Percentiles rank a stretch among this genome's conserved stretches.
phyloP scores from a whole-genome alignment of 805 yeast genomes.

The Suhomyces prunicola region DNA sequence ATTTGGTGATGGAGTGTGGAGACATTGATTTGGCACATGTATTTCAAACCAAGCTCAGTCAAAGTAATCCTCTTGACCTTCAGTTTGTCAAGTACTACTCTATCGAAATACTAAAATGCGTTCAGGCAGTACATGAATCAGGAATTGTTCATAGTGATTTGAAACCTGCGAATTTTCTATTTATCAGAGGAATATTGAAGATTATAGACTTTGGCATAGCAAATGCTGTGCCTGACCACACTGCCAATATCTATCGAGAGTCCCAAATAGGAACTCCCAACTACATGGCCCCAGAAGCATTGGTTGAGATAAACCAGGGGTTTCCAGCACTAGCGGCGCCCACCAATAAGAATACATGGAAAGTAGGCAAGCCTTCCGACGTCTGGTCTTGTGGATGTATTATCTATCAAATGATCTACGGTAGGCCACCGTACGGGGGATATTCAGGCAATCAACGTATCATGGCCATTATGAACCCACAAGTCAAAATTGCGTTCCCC shows the following conservation, averaged over 20 bases:
- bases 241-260: slow-evolving; percentile 84
- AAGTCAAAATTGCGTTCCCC: slow-evolving; percentile 66
- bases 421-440: slow-evolving; percentile 83
- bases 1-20: slow-evolving; percentile 91
- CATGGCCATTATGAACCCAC: slow-evolving; percentile 83
- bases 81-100: slow-evolving; percentile 80
- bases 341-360: slow-evolving; percentile 46
- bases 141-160: slow-evolving; percentile 85
- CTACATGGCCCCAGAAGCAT: slow-evolving; percentile 97
- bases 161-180: slow-evolving; percentile 64
- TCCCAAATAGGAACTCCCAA: slow-evolving; percentile 94
- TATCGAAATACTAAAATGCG: slow-evolving; percentile 75
- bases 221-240: slow-evolving; percentile 90
- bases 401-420: slow-evolving; percentile 91
- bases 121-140: slow-evolving; percentile 78
- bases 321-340: slow-evolving; percentile 21
- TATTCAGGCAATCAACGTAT: slow-evolving; percentile 74
- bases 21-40: slow-evolving; percentile 87
- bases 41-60: slow-evolving; percentile 50
- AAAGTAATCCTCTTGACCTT: slow-evolving; percentile 47
- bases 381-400: slow-evolving; percentile 99
- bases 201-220: slow-evolving; percentile 95
- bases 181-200: slow-evolving; percentile 80
- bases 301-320: slow-evolving; percentile 54
- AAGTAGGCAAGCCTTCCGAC: slow-evolving; percentile 92